A percentile compares a stretch with the other conserved stretches of the same genome.
Conservation (phyloP, 2,329 filamentous ascomycete genomes). For the Moelleriella libera region DNA sequence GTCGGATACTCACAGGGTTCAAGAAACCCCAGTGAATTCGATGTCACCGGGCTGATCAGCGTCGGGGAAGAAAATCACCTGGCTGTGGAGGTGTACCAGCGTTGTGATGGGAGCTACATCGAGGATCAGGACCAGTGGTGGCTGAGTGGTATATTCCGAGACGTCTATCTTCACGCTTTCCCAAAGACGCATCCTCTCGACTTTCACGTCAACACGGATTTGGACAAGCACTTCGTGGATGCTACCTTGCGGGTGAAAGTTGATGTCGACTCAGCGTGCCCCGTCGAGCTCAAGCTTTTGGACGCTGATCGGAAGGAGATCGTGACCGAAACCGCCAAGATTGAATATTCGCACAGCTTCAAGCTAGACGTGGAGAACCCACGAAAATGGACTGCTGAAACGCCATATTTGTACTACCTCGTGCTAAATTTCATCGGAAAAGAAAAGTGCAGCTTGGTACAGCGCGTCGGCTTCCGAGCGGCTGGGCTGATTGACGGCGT, state of each 20-base stretch:
- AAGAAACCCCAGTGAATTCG: conserved; percentile 60
- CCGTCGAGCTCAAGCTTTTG: conserved; percentile 20
- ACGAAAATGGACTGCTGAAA: conserved; percentile 56
- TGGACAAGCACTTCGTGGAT: conserved; percentile 39
- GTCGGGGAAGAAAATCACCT: conserved; percentile 35
- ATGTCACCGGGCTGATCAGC: conserved; percentile 41
- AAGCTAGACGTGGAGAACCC: conserved; percentile 32
- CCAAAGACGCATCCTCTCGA: conserved; percentile 39
- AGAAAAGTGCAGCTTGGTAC: conserved; percentile 23
- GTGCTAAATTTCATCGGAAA: conserved; percentile 19
- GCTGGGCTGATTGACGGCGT: conserved; percentile 47
- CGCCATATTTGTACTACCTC: conserved; percentile 45
- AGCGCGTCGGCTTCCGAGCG: conserved; percentile 49
- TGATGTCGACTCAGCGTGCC: conserved; percentile 21
- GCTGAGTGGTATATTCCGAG: conserved; percentile 53
- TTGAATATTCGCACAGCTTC: conserved; percentile 21
- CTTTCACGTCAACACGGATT: conserved; percentile 37
- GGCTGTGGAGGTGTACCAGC: conserved; percentile 57
- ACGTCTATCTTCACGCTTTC: conserved; percentile 52
- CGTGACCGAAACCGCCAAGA: conserved; percentile 12
- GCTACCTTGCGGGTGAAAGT: conserved; percentile 35
- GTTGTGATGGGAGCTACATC: conserved; percentile 57
- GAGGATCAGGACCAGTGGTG: conserved; percentile 63
- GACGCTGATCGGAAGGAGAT: conserved; percentile 15
- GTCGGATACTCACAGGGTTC: conserved; percentile 62